Conservation (phyloP, 2,329 filamentous ascomycete species). For the Colletotrichum sp. region DNA sequence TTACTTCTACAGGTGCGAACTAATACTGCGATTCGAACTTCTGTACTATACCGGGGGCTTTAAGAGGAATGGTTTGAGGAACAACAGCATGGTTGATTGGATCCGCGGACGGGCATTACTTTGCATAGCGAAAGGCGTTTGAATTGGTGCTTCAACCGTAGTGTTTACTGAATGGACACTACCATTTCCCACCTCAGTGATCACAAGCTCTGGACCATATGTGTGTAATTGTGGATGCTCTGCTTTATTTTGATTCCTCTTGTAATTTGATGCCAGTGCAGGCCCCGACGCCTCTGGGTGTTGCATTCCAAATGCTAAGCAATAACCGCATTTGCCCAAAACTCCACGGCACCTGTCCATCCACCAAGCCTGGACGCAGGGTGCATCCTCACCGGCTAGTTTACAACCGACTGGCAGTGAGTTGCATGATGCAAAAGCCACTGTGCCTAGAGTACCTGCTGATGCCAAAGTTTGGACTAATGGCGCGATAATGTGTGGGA, state of each 20-base stretch:
- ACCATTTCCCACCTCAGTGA: not conserved
- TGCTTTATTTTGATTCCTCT: not conserved
- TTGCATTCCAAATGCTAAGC: not conserved
- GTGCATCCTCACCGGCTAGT: not conserved
- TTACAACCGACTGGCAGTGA: not conserved
- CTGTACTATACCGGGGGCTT: not conserved
- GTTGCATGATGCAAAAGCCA: not conserved
- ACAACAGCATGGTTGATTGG: not conserved
- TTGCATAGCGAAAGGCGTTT: constrained; percentile 21
- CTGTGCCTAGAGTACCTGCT: not conserved
- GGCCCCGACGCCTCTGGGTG: not conserved
- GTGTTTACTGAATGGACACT: not conserved
- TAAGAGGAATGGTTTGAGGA: not conserved
- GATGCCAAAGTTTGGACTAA: not conserved
- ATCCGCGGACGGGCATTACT: not conserved
- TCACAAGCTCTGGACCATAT: no score
- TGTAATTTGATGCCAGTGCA: not conserved
- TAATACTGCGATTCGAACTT: constrained; percentile 8
- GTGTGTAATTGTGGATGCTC: not conserved
- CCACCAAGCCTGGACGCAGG: not conserved
- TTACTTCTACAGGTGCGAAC: constrained; percentile 8
- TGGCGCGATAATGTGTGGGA: not conserved
- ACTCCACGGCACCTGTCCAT: not conserved
- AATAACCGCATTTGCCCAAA: not conserved
- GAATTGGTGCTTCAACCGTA: not conserved